These are phyloP conservation scores for Albatrellus ellisii DNA, from an alignment of 768 basidiomycete species.

Conservation along the genomic window DNA sequence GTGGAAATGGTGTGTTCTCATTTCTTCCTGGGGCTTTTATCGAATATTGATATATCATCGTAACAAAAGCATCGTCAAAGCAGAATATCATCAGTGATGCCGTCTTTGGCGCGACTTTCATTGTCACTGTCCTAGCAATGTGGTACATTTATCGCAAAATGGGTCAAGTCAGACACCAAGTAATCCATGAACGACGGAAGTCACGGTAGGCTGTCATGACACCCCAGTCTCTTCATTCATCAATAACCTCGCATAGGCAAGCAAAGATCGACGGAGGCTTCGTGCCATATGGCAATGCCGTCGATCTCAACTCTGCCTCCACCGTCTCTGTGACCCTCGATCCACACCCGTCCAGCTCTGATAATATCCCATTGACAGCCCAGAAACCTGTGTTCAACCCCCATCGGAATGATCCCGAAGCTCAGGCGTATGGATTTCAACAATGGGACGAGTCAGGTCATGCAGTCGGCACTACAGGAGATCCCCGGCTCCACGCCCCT, in stretches of 20 bases:
- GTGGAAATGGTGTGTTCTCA: slow-evolving; percentile 1
- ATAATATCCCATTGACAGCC: slow-evolving; percentile 29
- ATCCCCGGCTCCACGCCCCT: slow-evolving; percentile 37
- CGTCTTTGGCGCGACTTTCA: slow-evolving; percentile 51
- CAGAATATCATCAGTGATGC: slow-evolving; percentile 49
- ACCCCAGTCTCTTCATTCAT: slow-evolving; percentile 4
- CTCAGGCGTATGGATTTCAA: slow-evolving; percentile 22
- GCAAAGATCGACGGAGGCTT: slow-evolving; percentile 25
- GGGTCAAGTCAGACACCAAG: slow-evolving; percentile 47
- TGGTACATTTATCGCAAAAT: slow-evolving; percentile 76
- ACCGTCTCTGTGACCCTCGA: slow-evolving; percentile 23
- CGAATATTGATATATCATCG: slow-evolving; percentile 13
- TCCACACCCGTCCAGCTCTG: slow-evolving; percentile 24
- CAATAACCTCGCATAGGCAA: slow-evolving; percentile 28
- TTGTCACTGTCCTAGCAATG: slow-evolving; percentile 66
- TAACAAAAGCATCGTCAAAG: slow-evolving; percentile 30
- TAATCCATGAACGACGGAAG: slow-evolving; percentile 62
- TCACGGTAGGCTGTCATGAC: slow-evolving; percentile 33
- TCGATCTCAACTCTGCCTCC: slow-evolving; percentile 18
- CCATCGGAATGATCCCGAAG: slow-evolving; percentile 18
- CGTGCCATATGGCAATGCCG: slow-evolving; percentile 11
- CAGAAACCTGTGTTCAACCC: not conserved
- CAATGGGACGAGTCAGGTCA: slow-evolving; percentile 38
- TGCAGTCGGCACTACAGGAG: slow-evolving; percentile 34
- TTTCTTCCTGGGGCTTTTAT: not conserved